Percentiles rank a stretch among this genome's conserved stretches.
Conservation (phyloP, 257 asterid genomes). For the Rubia yunnanensis region DNA sequence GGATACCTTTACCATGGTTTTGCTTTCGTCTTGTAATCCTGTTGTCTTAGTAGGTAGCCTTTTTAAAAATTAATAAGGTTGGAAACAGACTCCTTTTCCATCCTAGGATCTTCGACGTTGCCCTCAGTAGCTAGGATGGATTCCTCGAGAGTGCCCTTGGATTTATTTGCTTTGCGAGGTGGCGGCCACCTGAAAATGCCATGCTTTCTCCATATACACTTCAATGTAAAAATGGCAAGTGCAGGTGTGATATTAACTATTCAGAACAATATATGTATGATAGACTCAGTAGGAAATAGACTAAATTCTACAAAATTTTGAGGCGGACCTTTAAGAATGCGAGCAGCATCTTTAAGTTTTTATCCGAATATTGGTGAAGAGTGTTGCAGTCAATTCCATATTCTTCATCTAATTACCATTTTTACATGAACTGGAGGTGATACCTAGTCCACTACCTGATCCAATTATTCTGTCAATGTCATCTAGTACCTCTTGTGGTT, state of each 20-base stretch:
- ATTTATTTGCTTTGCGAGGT: not conserved
- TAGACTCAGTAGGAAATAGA: no score
- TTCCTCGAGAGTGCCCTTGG: not conserved
- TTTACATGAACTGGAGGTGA: not conserved
- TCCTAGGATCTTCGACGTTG: not conserved
- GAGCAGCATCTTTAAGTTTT: not conserved
- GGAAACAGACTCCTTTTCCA: not conserved
- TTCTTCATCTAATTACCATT: not conserved
- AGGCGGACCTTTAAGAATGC: slow-evolving; percentile 3
- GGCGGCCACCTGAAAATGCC: slow-evolving; percentile 10
- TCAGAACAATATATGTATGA: not conserved
- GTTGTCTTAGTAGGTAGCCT: no score
- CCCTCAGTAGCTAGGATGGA: not conserved
- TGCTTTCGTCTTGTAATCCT: not conserved
- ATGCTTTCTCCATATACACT: slow-evolving; percentile 12
- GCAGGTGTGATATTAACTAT: not conserved
- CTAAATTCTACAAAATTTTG: no score
- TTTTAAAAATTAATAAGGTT: not conserved
- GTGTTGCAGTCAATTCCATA: slow-evolving; percentile 1
- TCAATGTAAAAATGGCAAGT: slow-evolving; percentile 1
- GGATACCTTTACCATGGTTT: not conserved
- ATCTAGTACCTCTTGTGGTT: not conserved
- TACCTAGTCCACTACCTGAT: not conserved
- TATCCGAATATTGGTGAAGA: slow-evolving; percentile 9
- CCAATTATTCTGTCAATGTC: not conserved